Base-by-base conservation (phyloP, 768 basidiomycete species). In the Lyophyllum shimeji region DNA sequence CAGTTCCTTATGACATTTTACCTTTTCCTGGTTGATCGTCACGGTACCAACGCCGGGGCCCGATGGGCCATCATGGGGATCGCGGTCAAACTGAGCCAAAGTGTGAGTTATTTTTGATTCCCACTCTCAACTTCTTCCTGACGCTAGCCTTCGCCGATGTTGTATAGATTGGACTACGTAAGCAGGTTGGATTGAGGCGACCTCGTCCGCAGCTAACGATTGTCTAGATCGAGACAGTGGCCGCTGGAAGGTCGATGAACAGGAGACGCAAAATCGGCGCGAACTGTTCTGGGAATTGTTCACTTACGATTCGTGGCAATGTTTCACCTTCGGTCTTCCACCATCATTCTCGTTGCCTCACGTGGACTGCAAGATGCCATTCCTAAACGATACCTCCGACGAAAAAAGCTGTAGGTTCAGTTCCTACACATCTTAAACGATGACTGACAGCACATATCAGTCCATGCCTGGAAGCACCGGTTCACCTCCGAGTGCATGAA, bases 1-100 rank as follows among this genome's bases (percentile, higher is more conserved):
- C 57, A 88, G 86, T 84, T 80, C 66, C 73, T 88, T 56, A 88
- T 88, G 85, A 80, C 84, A 9, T 86, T 79, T 64, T 88, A 86
- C 63, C 75, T 87, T 33, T 87, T 87, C 70, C 74, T 87, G 50
- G 78, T 80, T 54, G 86, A 88, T 70, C 79, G 86, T 58, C 84
- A 87, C 69, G 86, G 85, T 13, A 82, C 81, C 29, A 80, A 76
- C 63, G 83, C 84, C 63, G 84, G 84, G 12, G 77, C 82, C 29
- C 78, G 86, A 37, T 87, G 85, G 85, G 81, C 81, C 6, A 79
- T 84, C 50, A 86, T 87, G 76, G 86, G 86, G 15, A 76, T 87
- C 47, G 83, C 85, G 43, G 81, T 87, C 58, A 88, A 86, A 71
- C 74, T 87, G 55, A 83, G 82, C 18, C 86, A 87, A 67, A 86